These are phyloP conservation scores for Benincasa hispida DNA, from an alignment of 306 rosid genomes.

Conservation along the genomic window DNA sequence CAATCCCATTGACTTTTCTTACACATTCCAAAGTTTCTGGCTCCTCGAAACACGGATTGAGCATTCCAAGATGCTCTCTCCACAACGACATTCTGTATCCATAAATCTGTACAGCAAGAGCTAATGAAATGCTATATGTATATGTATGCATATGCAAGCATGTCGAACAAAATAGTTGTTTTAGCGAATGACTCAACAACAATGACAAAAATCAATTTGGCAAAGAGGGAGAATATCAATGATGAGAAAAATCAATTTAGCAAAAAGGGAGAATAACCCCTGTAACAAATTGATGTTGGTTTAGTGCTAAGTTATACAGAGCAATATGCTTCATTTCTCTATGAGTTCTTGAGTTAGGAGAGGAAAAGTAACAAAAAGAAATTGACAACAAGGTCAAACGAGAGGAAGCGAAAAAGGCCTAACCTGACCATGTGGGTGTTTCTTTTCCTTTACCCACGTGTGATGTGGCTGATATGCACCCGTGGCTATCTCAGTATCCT, in stretches of 20 bases:
- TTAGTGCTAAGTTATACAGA: not conserved
- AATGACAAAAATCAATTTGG: not conserved
- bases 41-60: constrained; percentile 36
- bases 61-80: constrained; percentile 69
- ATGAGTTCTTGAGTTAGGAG: not conserved
- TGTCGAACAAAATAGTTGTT: not conserved
- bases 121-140: not conserved
- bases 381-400: not conserved
- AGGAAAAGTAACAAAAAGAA: not conserved
- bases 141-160: not conserved
- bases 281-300: not conserved
- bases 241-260: not conserved
- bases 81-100: constrained; percentile 91
- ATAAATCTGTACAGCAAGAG: constrained; percentile 51
- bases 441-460: constrained; percentile 46
- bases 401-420: not conserved
- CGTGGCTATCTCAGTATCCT: constrained; percentile 96
- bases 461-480: constrained; percentile 91
- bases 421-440: constrained; percentile 82
- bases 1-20: constrained; percentile 46
- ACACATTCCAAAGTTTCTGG: constrained; percentile 68
- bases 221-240: not conserved
- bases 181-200: not conserved
- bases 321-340: not conserved
- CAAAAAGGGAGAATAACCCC: not conserved